Evolutionary conservation across 768 basidiomycete genomes (phyloP).

Genomic region (Symmetrospora coprosmae): DNA sequence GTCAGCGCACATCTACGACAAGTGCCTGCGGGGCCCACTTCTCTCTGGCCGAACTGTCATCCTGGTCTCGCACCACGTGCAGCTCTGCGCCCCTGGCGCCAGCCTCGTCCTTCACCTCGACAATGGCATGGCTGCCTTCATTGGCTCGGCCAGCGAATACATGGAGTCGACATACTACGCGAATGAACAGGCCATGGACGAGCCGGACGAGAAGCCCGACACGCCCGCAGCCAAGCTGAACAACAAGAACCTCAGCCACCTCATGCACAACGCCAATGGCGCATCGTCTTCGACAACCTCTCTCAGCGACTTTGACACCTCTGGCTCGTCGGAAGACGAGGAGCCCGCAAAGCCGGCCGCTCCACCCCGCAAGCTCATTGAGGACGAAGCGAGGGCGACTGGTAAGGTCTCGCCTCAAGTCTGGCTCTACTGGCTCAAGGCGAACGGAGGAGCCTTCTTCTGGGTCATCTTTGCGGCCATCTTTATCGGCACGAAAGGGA

Average conservation of each 20-base stretch:
- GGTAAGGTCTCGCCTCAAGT: slow-evolving; percentile 24
- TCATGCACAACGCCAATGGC: background rate
- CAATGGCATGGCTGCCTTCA: background rate
- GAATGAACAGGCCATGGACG: slow-evolving; percentile 23
- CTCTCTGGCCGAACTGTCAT: slow-evolving; percentile 61
- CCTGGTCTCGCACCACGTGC: slow-evolving; percentile 84
- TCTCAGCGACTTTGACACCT: slow-evolving; percentile 19
- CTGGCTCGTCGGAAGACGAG: slow-evolving; percentile 23
- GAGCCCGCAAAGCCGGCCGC: slow-evolving; percentile 18
- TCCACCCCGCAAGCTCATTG: slow-evolving; percentile 28
- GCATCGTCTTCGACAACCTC: slow-evolving; percentile 8
- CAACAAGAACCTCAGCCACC: slow-evolving; percentile 17
- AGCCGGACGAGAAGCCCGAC: slow-evolving; percentile 12
- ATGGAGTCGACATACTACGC: slow-evolving; percentile 25
- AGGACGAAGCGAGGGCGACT: slow-evolving; percentile 27
- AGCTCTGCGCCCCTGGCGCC: slow-evolving; percentile 65
- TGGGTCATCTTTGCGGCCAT: slow-evolving; percentile 26
- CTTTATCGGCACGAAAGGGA: slow-evolving; percentile 27
- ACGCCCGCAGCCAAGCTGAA: background rate
- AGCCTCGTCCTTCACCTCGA: slow-evolving; percentile 14
- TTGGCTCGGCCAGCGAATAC: slow-evolving; percentile 15
- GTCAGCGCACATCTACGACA: slow-evolving; percentile 43
- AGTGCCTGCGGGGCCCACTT: slow-evolving; percentile 57
- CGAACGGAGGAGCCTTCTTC: slow-evolving; percentile 27
- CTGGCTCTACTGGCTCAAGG: slow-evolving; percentile 27